Conservation (phyloP, 23 red algal species). For the Pyropia haitanensis region DNA sequence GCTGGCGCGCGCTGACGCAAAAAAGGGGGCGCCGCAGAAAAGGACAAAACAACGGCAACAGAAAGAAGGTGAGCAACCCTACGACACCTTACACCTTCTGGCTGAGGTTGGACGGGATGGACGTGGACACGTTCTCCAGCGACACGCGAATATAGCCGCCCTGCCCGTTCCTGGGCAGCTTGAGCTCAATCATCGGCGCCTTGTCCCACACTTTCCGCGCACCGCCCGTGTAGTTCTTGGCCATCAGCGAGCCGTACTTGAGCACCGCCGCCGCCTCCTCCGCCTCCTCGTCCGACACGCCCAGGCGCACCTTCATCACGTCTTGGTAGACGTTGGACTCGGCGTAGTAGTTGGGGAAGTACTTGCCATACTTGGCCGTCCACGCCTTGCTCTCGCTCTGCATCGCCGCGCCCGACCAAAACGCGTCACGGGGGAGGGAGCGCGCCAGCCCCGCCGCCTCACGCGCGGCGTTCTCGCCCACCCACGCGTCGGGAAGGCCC, state of each 20-base stretch:
- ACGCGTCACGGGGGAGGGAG: conserved; percentile 9
- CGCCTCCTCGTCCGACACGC: conserved; percentile 21
- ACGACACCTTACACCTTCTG: conserved; percentile 17
- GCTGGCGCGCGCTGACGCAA: no score
- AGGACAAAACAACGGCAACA: no score
- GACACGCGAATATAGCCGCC: conserved; percentile 9
- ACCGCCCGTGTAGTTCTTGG: conserved; percentile 29
- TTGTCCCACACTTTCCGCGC: conserved; percentile 18
- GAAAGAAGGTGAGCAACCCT: no score
- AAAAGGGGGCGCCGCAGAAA: no score
- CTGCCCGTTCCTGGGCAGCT: conserved; percentile 12
- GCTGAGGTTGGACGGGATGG: conserved; percentile 19
- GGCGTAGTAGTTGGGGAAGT: conserved; percentile 20
- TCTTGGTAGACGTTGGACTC: conserved; percentile 48
- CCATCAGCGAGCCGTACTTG: conserved; percentile 57
- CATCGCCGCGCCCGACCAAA: conserved; percentile 23
- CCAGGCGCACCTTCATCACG: conserved; percentile 27
- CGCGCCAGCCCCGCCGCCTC: conserved; percentile 19
- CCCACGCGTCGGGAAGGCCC: conserved; percentile 54
- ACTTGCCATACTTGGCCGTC: conserved; percentile 22
- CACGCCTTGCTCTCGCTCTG: conserved; percentile 22
- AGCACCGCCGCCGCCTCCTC: conserved; percentile 42
- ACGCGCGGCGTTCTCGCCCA: conserved; percentile 47
- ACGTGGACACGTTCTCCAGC: conserved; percentile 14
- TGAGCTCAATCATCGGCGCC: conserved; percentile 32